Conservation (phyloP, 352 stramenopile genomes). For the Pythium phragmiticola region DNA sequence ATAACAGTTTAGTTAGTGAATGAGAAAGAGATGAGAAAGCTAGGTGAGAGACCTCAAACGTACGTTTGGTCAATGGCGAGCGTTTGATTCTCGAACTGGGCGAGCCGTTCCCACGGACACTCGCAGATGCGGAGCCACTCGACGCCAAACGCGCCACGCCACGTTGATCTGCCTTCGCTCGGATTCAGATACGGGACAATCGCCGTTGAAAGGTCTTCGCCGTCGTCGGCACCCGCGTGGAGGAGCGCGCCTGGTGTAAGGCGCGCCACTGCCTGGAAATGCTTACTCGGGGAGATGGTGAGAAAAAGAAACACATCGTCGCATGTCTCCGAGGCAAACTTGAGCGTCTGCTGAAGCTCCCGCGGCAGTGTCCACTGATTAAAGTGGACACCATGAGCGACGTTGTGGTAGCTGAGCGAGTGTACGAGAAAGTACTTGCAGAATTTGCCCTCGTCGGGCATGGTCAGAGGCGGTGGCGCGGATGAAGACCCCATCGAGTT, state of each 20-base stretch:
- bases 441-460: conserved; percentile 74
- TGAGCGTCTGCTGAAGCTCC: conserved; percentile 58
- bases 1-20: neutral
- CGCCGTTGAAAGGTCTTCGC: conserved; percentile 47
- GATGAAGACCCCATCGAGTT: neutral
- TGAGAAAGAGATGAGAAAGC: neutral
- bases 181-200: conserved; percentile 61
- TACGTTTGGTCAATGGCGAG: conserved; percentile 60
- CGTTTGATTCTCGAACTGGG: conserved; percentile 70
- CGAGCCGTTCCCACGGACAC: conserved; percentile 80
- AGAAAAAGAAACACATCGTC: conserved; percentile 86
- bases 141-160: conserved; percentile 64
- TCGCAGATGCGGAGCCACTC: conserved; percentile 88
- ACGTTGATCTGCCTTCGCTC: conserved; percentile 38
- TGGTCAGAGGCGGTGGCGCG: conserved; percentile 24
- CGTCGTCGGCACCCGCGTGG: conserved; percentile 34
- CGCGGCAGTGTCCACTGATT: conserved; percentile 59
- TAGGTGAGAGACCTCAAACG: conserved; percentile 6
- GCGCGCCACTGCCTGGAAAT: conserved; percentile 76
- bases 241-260: conserved; percentile 39
- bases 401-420: conserved; percentile 78
- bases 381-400: conserved; percentile 80
- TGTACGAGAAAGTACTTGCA: conserved; percentile 85
- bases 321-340: conserved; percentile 62
- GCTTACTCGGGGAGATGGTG: conserved; percentile 64